Base-by-base conservation (phyloP, 371 early-diverging fungal species). In the Coemansia sp. region DNA sequence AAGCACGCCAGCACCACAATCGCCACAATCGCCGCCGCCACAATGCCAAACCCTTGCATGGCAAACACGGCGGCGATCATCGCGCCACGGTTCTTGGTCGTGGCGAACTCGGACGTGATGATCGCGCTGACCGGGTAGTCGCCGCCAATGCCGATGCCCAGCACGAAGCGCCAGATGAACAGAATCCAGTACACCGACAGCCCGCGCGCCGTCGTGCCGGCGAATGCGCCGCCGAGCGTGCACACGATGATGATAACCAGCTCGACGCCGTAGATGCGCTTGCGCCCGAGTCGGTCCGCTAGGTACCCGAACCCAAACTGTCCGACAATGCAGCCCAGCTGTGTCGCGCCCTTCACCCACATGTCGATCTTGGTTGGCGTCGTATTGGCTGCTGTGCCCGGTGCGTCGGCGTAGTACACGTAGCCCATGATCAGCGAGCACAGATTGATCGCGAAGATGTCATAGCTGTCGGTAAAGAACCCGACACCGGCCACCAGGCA, bases 11-110 rank as follows among this genome's bases (percentile, higher is more conserved):
- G 80, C 12, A 81, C 71, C 31, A 89, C 66, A 12, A 92, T 72
- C 9, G 87, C 59, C 33, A 90, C 87, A 26, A 93, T 76, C 16
- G 89, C 85, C 40, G 92, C 90, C 41, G 88, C 80, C 54, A 95
- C 76, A 66, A 91, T 89, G 40, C 95, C 95, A 57, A 94, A 81
- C 43, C 94, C 95, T 78, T 94, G 94, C 93, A 94, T 94, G 55
- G 93, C 85, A 81, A 94, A 95, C 40, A 94, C 92, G 14, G 89
- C 82, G 7, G 92, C 88, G 76, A 93, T 87, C 91, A 92, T 90
- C 43, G 84, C 84, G 53, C 94, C 94, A 52, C 94, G 86, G 62
- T 84, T 82, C 60, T 86, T 83, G 60, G 86, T 81, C 33, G 86
- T 75, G 39, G 94, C 90, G 80, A 90, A 93, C 80, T 95, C 95